phyloP scores from a whole-genome alignment of 768 basidiomycete genomes.

The Pleurotus eryngii region DNA sequence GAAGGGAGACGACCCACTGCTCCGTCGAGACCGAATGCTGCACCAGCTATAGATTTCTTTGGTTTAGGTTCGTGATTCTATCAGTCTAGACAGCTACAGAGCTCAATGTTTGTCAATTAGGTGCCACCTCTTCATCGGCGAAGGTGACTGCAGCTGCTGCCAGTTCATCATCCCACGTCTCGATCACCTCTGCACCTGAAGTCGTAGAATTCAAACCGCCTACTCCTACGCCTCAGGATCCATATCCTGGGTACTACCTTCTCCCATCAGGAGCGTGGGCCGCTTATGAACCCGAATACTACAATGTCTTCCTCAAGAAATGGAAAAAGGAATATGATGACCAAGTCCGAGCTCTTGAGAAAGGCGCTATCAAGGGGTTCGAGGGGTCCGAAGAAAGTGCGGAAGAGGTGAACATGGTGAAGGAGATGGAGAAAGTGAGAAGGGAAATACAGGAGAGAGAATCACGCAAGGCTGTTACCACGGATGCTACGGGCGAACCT shows the following conservation, averaged over 20 bases:
- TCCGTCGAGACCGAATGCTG: conserved; percentile 12
- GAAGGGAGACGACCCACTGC: conserved; percentile 19
- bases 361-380: conserved; percentile 63
- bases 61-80: conserved; percentile 46
- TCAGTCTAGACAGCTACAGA: neutral
- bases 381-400: conserved; percentile 59
- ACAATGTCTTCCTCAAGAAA: conserved; percentile 60
- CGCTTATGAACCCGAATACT: conserved; percentile 69
- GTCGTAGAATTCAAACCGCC: conserved; percentile 69
- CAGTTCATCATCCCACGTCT: conserved; percentile 16
- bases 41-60: conserved; percentile 61
- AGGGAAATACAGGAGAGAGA: conserved; percentile 72
- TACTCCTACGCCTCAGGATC: conserved; percentile 69
- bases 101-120: conserved; percentile 12
- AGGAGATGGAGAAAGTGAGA: conserved; percentile 78
- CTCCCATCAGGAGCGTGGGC: conserved; percentile 80
- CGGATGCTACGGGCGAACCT: conserved; percentile 51
- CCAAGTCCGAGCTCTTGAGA: conserved; percentile 71
- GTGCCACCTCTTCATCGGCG: conserved; percentile 14
- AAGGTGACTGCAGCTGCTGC: conserved; percentile 13
- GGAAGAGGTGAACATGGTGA: conserved; percentile 62
- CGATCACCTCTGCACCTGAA: conserved; percentile 65
- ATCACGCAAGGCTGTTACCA: conserved; percentile 71
- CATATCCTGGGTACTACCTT: conserved; percentile 86
- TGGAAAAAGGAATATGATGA: conserved; percentile 74